Evolutionary conservation across 2,329 filamentous ascomycete species (phyloP), one percentile per base, ranked within the genome.

Genomic region (Clarireedia hainanense): DNA sequence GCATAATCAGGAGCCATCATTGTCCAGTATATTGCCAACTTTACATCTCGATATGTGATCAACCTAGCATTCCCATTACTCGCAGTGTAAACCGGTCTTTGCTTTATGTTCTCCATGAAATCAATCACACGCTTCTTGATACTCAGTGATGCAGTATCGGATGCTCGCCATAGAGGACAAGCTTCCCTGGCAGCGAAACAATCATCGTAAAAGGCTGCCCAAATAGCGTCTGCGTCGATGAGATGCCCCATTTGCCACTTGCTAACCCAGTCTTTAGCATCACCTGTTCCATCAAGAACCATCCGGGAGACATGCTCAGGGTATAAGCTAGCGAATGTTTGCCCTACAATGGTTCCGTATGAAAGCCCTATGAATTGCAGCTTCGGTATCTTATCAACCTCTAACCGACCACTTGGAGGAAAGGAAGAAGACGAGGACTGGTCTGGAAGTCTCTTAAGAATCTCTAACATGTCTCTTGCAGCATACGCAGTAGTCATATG

Each of bases 211-310:
- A 54, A 54, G 10, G 42, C 48, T 15, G 43, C 37, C 51, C 43
- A 47, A 27, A 54, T 20, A 17, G 43, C 51, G 10, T 54, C 51
- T 27, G 43, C 10, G 23, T 54, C 42, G 7, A 27, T 47, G 20
- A 54, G 51, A 37, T 54, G 51, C 17, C 5, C 27, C 51, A 54
- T 54, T 27, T 54, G 51, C 51, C 51, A 54, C 34, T 54, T 54
- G 7, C 15, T 42, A 47, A 23, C 23, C 51, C 51, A 54, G 23
- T 54, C 51, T 5, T 42, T 34, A 10, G 42, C 26, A 42, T 54
- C 30, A 24, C 4, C n/a, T 17, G 17, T 27, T 39, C 42, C 51
- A 47, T 54, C 51, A 23, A 54, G 30, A 40, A 54, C 20, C 42
- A 54, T 54, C 6, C 51, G 51, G 26, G 51, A 54, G n/a, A 54